Evolutionary conservation across 75 land plant species (phyloP).

Genomic region (Sequoia sempervirens): DNA sequence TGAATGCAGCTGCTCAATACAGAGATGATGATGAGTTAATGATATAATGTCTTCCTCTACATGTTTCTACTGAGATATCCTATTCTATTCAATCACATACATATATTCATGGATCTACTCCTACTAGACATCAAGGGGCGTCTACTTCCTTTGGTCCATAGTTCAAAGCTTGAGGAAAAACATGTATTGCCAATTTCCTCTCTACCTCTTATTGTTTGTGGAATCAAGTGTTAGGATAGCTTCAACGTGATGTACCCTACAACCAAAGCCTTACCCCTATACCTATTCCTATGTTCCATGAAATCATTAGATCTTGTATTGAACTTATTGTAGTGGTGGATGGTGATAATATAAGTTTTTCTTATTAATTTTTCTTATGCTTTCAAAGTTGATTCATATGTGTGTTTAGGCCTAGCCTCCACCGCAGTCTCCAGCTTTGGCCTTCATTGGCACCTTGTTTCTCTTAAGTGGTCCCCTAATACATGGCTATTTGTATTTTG

Average conservation of each 20-base stretch:
- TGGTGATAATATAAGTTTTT: no score
- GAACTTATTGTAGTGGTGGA: background rate
- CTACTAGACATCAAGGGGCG: no score
- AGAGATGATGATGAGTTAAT: no score
- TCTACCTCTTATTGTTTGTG: background rate
- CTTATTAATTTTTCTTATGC: background rate
- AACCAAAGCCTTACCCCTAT: background rate
- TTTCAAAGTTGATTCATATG: background rate
- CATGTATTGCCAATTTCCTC: no score
- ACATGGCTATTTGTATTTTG: background rate
- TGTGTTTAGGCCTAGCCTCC: background rate
- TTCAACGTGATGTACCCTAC: background rate
- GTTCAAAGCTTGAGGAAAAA: no score
- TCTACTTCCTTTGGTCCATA: no score
- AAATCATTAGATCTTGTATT: no score
- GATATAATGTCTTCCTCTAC: no score
- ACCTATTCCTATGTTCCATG: background rate
- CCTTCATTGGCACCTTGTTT: background rate
- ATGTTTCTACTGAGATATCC: background rate
- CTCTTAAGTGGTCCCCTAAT: background rate
- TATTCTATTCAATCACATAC: background rate
- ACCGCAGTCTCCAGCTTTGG: background rate
- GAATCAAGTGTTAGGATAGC: background rate
- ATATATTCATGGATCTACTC: background rate
- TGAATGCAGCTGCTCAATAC: no score